Evolutionary conservation across 2,329 filamentous ascomycete species (phyloP), one percentile per base, ranked within the genome.

Genomic region (Xylaria sp.): DNA sequence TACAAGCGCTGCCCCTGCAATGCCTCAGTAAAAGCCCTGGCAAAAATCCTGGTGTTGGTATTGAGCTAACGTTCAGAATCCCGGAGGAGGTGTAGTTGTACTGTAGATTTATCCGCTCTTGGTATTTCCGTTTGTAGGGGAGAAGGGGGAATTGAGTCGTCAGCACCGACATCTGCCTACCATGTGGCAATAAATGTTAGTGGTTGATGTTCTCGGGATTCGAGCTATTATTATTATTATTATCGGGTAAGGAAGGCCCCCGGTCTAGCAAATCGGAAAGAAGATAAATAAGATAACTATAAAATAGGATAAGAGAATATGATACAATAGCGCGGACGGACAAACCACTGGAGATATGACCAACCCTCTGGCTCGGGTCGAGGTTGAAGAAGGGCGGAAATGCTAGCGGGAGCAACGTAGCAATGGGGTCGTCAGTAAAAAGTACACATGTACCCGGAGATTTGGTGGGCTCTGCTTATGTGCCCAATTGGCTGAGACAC

Each of bases 401-500:
- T 15, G 12, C 15, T 13, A 41, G 39, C 39, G 41, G 41, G 58
- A 54, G 65, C 58, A 67, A 67, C 57, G 65, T 67, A 56, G 52
- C 51, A 63, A 63, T 37, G 34, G 72, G 72, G 69, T 69, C 62
- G 69, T 63, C 41, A 59, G 61, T 50, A 55, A 67, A 18, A 52
- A 23, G 8, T 54, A 32, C 28, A 9, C 51, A 50, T 50, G 46
- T 50, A 50, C 20, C 46, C 46, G 46, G 46, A 50, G 20, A 50
- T 50, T 50, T 50, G 46, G 46, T 50, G 46, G 46, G 20, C 23
- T 9, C 20, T 23, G 20, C 18, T n/a, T 20, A 50, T 23, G 41
- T 25, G 70, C 51, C 62, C 50, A 57, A 77, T 77, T 77, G 76
- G 76, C 61, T 41, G 69, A 65, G 72, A 71, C 73, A 70, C 74